These are phyloP conservation scores for Emydomyces testavorans DNA, from an alignment of 2,329 filamentous ascomycete genomes.

Conservation along the genomic window DNA sequence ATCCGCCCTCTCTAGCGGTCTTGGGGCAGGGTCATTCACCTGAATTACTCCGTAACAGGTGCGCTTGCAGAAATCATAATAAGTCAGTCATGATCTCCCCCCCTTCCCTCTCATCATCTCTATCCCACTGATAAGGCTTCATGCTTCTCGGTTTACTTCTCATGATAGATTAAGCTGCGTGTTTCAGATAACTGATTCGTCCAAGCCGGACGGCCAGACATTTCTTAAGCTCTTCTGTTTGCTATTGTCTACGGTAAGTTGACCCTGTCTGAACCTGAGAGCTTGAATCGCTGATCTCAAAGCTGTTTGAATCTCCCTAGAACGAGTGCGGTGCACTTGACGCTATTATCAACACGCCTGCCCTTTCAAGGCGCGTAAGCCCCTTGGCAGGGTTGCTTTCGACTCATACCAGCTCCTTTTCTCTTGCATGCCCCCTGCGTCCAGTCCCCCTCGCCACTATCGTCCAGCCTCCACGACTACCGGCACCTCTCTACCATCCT, in stretches of 20 bases:
- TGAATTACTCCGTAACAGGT: background rate
- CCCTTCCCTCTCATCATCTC: background rate
- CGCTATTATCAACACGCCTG: background rate
- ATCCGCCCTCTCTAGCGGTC: constrained; percentile 7
- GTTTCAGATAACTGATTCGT: background rate
- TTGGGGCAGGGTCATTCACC: constrained; percentile 1
- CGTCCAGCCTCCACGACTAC: constrained; percentile 28
- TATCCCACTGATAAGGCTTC: background rate
- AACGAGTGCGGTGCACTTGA: background rate
- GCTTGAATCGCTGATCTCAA: background rate
- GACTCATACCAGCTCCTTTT: constrained; percentile 15
- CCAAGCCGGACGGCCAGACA: too few species aligned
- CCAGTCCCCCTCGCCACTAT: constrained; percentile 31
- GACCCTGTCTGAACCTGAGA: too few species aligned
- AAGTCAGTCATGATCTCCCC: constrained; percentile 1
- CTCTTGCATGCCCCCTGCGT: constrained; percentile 34
- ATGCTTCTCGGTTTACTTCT: background rate
- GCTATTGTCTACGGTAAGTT: background rate
- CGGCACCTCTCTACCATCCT: constrained; percentile 19
- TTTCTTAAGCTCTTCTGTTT: background rate
- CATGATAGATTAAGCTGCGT: background rate
- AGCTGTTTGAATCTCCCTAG: background rate
- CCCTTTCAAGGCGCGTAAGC: constrained; percentile 18
- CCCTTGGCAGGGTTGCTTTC: constrained; percentile 19
- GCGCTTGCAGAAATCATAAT: background rate